Evolutionary conservation across 2,329 filamentous ascomycete species (phyloP).

Genomic region (Daldinia eschscholtzii): DNA sequence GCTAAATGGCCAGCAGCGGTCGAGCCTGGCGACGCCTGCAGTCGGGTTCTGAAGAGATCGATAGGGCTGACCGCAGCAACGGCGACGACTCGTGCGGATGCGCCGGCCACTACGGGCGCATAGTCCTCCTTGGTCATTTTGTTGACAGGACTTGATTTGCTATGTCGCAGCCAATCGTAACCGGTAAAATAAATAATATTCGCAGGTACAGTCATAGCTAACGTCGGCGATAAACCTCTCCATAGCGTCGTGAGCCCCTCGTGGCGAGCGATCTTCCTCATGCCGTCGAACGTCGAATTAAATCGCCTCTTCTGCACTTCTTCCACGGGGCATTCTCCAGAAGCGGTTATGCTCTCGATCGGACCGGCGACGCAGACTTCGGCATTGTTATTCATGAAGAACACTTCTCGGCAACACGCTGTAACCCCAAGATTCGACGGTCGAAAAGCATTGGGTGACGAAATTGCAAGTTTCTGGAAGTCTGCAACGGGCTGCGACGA

Average conservation of each 20-base stretch:
- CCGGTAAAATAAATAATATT: conserved; percentile 99
- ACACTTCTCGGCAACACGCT: conserved; percentile 95
- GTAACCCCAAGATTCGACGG: conserved; percentile 88
- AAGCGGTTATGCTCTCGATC: conserved; percentile 59
- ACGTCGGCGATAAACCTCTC: conserved; percentile 92
- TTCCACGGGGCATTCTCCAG: conserved; percentile 84
- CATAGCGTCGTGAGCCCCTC: conserved; percentile 90
- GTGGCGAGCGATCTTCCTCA: conserved; percentile 94
- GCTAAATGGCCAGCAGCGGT: conserved; percentile 77
- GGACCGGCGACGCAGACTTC: conserved; percentile 83
- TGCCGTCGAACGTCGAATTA: conserved; percentile 89
- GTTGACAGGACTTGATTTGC: conserved; percentile 78
- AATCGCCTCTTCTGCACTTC: conserved; percentile 86
- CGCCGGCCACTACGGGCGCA: conserved; percentile 83
- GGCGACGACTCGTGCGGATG: conserved; percentile 81
- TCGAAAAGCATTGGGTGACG: conserved; percentile 76
- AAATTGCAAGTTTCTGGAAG: conserved; percentile 68
- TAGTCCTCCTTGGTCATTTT: conserved; percentile 74
- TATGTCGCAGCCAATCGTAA: conserved; percentile 92
- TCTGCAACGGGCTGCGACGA: conserved; percentile 63
- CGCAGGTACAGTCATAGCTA: conserved; percentile 92
- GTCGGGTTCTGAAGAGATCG: conserved; percentile 91
- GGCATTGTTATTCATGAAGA: conserved; percentile 90
- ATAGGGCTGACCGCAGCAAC: conserved; percentile 89
- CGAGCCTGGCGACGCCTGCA: conserved; percentile 79